Base-by-base conservation (phyloP, 352 stramenopile species). In the Globisporangium lucens region DNA sequence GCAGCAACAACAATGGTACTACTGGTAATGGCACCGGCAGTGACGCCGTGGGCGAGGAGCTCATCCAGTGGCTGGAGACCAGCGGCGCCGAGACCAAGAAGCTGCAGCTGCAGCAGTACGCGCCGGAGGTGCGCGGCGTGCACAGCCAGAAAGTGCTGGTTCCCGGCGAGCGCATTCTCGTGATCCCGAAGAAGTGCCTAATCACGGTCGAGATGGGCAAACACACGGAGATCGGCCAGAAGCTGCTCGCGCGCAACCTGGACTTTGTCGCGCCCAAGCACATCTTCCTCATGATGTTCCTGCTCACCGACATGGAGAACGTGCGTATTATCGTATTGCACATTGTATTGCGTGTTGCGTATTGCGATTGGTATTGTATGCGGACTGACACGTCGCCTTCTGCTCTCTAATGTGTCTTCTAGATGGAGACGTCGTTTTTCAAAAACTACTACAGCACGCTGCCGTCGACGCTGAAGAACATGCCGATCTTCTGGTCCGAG, bases 131-230 rank as follows among this genome's bases (percentile, higher is more conserved):
- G 63, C 92, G 94, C 20, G 94, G 94, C 43, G 91, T 98, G 56
- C 94, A 98, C 80, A 95, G 90, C 60, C 77, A 83, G 47, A 89
- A 92, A 65, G 80, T 94, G 46, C 82, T 98, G 24, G 80, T 87
- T 49, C 83, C 87, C 1, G 90, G 95, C 62, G 89, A 97, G 68
- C 83, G 87, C 51, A 91, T 97, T 67, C 90, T 98, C 56, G 84
- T 92, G 59, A 93, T 98, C 70, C 95, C 95, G 10, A 89, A 97
- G 53, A 96, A 94, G 63, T 99, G 97, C 72, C 85, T 99, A 4
- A 98, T 99, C 67, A 99, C 98, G 13, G 98, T 99, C 24, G 97
- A 99, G 83, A 99, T 99, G 97, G 98, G 98, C 74, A 98, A 99
- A 80, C 83, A 89, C 57, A 99, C 97, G 38, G 89, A 94, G 36